Evolutionary conservation across 192 early-diverging fungal genomes (phyloP), one percentile per base, ranked within the genome.

Genomic region (Spizellomyces sp.): DNA sequence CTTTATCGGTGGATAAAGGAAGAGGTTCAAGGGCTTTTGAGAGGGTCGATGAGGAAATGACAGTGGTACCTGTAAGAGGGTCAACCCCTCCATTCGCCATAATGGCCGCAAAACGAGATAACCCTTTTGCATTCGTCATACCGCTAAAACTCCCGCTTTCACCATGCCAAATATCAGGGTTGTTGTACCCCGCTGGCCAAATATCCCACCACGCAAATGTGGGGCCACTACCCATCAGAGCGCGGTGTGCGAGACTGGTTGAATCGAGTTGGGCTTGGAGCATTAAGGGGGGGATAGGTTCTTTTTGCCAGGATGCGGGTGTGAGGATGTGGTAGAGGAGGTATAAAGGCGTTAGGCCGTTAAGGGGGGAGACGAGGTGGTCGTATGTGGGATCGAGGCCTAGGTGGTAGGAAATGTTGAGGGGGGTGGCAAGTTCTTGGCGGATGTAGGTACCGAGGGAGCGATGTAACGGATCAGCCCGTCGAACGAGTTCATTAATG

Each of bases 401-500:
- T 19, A 82, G 75, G 76, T 91, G 81, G 71, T 83, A 83, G 64
- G 92, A 88, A 21, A 86, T 66, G 48, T 77, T 71, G 59, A 86
- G 79, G 14, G 79, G 71, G 15, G 66, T 58, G 69, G 83, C 74
- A 79, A 91, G 64, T 27, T 91, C 90, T 56, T 90, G 74, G 21
- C 69, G 56, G n/a, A 84, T 79, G 27, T 91, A 83, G 8, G 82
- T 67, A 4, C 88, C 88, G 47, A 92, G 80, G 0, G 87, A 84
- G 19, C 88, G 82, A 14, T 78, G 71, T 47, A 80, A 55, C 8
- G 86, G 83, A 67, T 89, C 88, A 9, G 79, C 88, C 0, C 91
- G 80, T 0, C 86, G 78, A n/a, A 88, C 86, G 66, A 92, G 68
- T 70, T 91, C 90, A 72, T 92, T 92, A 27, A 90, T 46, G 68